Percentiles rank a stretch among this genome's conserved stretches.
phyloP scores from a whole-genome alignment of 73 alveolate species.

The Tetrahymena thermophila region DNA sequence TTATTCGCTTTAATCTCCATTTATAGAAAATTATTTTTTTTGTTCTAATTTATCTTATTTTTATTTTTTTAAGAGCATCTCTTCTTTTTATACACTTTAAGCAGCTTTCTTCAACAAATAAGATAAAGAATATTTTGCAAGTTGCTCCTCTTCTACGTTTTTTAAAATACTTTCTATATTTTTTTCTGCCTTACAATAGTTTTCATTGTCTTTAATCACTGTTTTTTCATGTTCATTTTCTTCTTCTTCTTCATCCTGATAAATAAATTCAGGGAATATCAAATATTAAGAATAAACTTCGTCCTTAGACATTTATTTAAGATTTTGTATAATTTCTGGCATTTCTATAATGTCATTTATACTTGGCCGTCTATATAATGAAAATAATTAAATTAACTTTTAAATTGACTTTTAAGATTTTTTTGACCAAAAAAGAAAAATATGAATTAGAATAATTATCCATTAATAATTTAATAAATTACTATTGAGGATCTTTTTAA shows the following conservation, averaged over 20 bases:
- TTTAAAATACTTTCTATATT: background rate
- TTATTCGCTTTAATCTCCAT: background rate
- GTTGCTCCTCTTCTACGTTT: background rate
- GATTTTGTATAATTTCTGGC: background rate
- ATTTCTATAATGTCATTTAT: background rate
- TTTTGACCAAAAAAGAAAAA: background rate
- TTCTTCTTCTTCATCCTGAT: background rate
- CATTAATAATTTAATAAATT: background rate
- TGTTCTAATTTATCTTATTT: background rate
- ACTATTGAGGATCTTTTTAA: background rate
- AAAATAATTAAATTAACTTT: background rate
- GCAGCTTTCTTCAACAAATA: background rate
- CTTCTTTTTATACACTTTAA: background rate
- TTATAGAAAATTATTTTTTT: background rate
- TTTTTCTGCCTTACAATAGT: background rate
- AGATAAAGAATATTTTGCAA: background rate
- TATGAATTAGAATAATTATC: background rate
- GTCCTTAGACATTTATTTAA: background rate
- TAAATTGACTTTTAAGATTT: background rate
- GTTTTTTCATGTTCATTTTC: background rate
- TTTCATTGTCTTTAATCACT: background rate
- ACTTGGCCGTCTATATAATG: background rate
- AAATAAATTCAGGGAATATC: background rate
- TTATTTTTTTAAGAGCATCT: background rate
- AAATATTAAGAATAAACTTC: background rate